Percentiles rank a stretch among this genome's conserved stretches.
These are phyloP conservation scores for Ceraceosorus bombacis DNA, from an alignment of 1,284 basidiomycete species.

Conservation along the genomic window DNA sequence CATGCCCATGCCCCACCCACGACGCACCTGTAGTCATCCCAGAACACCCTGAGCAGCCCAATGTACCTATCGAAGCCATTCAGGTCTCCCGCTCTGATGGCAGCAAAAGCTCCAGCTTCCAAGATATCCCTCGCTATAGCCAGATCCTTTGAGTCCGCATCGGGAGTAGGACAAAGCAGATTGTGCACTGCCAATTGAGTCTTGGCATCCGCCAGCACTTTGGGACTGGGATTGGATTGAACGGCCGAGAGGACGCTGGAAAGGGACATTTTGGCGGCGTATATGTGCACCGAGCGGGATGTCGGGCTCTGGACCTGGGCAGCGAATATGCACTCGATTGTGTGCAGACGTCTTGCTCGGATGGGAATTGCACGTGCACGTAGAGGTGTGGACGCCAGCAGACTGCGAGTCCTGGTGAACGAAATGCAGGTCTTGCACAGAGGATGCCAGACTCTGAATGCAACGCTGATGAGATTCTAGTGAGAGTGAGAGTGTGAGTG, in stretches of 20 bases:
- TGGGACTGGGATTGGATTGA: conserved; percentile 19
- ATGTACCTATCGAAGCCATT: conserved; percentile 92
- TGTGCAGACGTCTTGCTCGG: no score
- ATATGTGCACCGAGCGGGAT: no score
- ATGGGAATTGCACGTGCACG: no score
- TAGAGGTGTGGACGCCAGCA: no score
- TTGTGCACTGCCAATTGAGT: conserved; percentile 9
- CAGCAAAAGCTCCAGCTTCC: conserved; percentile 89
- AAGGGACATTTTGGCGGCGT: background rate
- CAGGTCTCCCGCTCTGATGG: conserved; percentile 77
- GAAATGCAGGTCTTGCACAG: no score
- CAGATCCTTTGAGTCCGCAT: conserved; percentile 15
- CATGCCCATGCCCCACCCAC: background rate
- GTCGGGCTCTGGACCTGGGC: no score
- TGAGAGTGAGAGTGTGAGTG: no score
- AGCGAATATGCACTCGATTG: no score
- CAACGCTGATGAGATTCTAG: no score
- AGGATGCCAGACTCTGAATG: no score
- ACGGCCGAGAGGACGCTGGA: background rate
- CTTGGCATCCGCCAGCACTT: conserved; percentile 51
- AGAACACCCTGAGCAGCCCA: conserved; percentile 83
- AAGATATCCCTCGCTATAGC: conserved; percentile 70
- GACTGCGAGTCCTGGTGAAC: no score
- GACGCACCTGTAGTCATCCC: conserved; percentile 65
- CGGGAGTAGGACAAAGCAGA: conserved; percentile 6